Conservation (phyloP, 2,329 filamentous ascomycete species). For the Paecilomyces dactylethromorphus region DNA sequence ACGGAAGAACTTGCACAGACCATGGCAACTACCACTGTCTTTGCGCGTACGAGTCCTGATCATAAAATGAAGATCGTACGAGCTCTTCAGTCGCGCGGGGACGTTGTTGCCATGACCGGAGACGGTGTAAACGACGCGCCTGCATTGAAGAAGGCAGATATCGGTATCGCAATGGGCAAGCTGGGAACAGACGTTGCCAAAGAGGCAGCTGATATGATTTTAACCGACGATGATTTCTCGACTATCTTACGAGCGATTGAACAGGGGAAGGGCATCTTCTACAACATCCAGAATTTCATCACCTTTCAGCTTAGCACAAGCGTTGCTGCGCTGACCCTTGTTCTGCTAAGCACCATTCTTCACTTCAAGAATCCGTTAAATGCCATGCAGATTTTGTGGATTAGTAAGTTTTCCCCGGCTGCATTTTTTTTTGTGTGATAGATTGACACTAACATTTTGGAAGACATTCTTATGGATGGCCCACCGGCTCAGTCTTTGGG, state of each 20-base stretch:
- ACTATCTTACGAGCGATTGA: constrained; percentile 92
- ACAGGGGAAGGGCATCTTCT: constrained; percentile 98
- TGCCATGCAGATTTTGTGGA: constrained; percentile 99
- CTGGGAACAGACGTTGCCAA: constrained; percentile 96
- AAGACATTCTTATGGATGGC: constrained; percentile 99
- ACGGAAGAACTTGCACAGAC: constrained; percentile 76
- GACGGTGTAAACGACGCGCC: constrained; percentile 98
- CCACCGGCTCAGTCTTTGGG: constrained; percentile 94
- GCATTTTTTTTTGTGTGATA: not conserved
- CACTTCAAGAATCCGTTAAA: constrained; percentile 95
- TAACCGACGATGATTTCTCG: constrained; percentile 84
- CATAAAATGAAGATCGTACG: constrained; percentile 97
- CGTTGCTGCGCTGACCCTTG: constrained; percentile 83
- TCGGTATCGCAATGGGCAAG: constrained; percentile 94
- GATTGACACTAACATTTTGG: constrained; percentile 16
- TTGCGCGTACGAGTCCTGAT: constrained; percentile 91
- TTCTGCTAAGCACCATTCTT: constrained; percentile 84
- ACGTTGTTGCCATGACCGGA: constrained; percentile 98
- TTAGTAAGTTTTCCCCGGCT: constrained; percentile 63
- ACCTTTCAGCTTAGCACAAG: constrained; percentile 98
- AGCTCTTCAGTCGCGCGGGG: constrained; percentile 83
- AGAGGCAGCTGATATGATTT: constrained; percentile 81
- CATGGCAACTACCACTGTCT: constrained; percentile 85
- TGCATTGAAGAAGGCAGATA: constrained; percentile 92
- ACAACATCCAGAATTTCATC: constrained; percentile 98